Evolutionary conservation across 2,329 filamentous ascomycete species (phyloP).

Genomic region (Aaosphaeria pasadenensis): DNA sequence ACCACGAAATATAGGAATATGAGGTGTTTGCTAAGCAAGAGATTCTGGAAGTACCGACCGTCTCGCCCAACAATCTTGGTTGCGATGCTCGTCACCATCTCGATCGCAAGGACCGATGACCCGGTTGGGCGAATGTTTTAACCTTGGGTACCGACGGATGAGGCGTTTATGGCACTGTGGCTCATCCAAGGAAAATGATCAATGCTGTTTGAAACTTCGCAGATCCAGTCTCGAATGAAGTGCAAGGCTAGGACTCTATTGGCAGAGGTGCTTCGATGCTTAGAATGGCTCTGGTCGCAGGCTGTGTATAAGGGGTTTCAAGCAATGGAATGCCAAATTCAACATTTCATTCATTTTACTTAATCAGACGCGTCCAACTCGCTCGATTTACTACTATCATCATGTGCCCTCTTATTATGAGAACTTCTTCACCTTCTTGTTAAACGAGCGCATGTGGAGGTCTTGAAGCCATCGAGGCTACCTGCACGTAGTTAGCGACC

Average conservation of each 20-base stretch:
- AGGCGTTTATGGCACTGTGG: not conserved
- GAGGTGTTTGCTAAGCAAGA: constrained; percentile 9
- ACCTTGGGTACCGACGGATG: constrained; percentile 6
- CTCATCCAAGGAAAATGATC: no score
- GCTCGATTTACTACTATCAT: no score
- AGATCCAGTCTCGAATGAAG: constrained; percentile 1
- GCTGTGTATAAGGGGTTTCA: no score
- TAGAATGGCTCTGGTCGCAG: not conserved
- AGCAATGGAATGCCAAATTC: no score
- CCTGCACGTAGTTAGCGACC: no score
- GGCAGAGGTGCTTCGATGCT: not conserved
- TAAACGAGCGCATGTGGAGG: no score
- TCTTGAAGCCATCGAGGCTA: no score
- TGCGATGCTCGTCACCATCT: not conserved
- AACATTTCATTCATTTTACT: no score
- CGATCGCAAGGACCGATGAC: constrained; percentile 1
- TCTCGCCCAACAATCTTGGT: not conserved
- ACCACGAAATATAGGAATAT: constrained; percentile 1
- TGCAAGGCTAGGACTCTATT: not conserved
- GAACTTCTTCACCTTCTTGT: no score
- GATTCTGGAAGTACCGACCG: constrained; percentile 8
- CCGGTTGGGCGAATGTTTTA: constrained; percentile 3
- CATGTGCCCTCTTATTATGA: no score
- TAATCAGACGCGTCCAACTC: no score
- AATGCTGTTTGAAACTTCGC: no score